A percentile compares a stretch with the other conserved stretches of the same genome.
Evolutionary conservation across 2,329 filamentous ascomycete genomes (phyloP).

Genomic region (Xylaria sp.): DNA sequence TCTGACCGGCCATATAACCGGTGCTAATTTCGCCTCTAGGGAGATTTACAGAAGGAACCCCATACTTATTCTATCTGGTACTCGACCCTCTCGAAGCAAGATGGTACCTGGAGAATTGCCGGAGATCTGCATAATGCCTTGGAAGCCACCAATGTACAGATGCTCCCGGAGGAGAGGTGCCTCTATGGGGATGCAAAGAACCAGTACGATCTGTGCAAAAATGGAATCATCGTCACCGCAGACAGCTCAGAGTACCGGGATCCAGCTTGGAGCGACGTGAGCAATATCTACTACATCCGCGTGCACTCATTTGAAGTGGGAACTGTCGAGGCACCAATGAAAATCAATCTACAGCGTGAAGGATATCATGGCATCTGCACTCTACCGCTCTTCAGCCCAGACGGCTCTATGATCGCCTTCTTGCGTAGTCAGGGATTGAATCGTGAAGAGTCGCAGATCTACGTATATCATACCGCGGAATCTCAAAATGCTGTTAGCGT

Average conservation of each 20-base stretch:
- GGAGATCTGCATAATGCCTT: constrained; percentile 50
- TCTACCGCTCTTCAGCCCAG: constrained; percentile 52
- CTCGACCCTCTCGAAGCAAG: constrained; percentile 46
- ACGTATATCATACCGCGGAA: constrained; percentile 45
- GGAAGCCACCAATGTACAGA: constrained; percentile 47
- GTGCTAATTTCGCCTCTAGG: constrained; percentile 39
- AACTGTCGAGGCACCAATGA: background rate
- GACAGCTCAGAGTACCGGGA: background rate
- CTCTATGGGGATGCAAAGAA: constrained; percentile 38
- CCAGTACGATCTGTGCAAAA: constrained; percentile 50
- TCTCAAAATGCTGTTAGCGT: constrained; percentile 47
- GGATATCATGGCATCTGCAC: background rate
- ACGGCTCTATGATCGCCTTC: constrained; percentile 52
- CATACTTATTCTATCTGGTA: constrained; percentile 54
- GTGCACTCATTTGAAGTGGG: constrained; percentile 7
- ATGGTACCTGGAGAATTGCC: constrained; percentile 48
- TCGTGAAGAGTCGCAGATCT: constrained; percentile 39
- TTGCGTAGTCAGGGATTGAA: constrained; percentile 31
- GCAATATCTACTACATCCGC: constrained; percentile 13
- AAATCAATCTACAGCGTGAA: constrained; percentile 2
- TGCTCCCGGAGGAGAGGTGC: constrained; percentile 44
- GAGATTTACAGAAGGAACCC: constrained; percentile 48
- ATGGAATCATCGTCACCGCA: constrained; percentile 51
- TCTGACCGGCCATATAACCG: background rate
- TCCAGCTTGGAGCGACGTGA: background rate